These are phyloP conservation scores for Ustilago esculenta DNA, from an alignment of 1,284 basidiomycete genomes.

Conservation along the genomic window DNA sequence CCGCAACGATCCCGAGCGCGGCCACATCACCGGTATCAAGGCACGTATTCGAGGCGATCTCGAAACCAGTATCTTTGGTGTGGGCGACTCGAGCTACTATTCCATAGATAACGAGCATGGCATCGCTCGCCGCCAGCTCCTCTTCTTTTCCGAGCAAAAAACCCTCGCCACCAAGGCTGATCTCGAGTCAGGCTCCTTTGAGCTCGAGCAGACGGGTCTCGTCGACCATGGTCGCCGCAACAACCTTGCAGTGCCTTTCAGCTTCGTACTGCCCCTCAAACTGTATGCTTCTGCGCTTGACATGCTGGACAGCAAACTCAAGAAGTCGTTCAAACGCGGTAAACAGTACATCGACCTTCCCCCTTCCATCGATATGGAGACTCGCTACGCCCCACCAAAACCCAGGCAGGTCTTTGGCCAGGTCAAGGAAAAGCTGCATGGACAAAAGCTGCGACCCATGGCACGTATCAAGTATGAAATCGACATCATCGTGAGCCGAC, in stretches of 20 bases:
- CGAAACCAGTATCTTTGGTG: constrained; percentile 47
- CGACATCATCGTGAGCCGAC: constrained; percentile 47
- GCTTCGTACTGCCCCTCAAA: constrained; percentile 46
- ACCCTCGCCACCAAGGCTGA: constrained; percentile 36
- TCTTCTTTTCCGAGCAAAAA: constrained; percentile 47
- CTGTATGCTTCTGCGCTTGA: constrained; percentile 46
- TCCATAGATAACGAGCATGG: constrained; percentile 44
- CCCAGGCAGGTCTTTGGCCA: constrained; percentile 38
- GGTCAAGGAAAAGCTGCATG: constrained; percentile 35
- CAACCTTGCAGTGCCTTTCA: constrained; percentile 50
- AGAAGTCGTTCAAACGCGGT: constrained; percentile 43
- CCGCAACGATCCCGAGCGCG: constrained; percentile 43
- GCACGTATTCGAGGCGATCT: constrained; percentile 47
- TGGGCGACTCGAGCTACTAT: constrained; percentile 51
- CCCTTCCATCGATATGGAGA: constrained; percentile 47
- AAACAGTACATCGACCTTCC: constrained; percentile 50
- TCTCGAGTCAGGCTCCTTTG: constrained; percentile 34
- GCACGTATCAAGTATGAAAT: constrained; percentile 52
- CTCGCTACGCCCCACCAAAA: constrained; percentile 40
- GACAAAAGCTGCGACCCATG: constrained; percentile 47
- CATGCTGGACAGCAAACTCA: constrained; percentile 48
- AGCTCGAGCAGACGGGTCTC: constrained; percentile 40
- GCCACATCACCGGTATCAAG: constrained; percentile 46
- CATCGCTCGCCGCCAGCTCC: constrained; percentile 44
- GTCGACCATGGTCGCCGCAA: constrained; percentile 46